A percentile compares a stretch with the other conserved stretches of the same genome.
Evolutionary conservation across 2,329 filamentous ascomycete species (phyloP).

Genomic region (Phyllosticta citriasiana): DNA sequence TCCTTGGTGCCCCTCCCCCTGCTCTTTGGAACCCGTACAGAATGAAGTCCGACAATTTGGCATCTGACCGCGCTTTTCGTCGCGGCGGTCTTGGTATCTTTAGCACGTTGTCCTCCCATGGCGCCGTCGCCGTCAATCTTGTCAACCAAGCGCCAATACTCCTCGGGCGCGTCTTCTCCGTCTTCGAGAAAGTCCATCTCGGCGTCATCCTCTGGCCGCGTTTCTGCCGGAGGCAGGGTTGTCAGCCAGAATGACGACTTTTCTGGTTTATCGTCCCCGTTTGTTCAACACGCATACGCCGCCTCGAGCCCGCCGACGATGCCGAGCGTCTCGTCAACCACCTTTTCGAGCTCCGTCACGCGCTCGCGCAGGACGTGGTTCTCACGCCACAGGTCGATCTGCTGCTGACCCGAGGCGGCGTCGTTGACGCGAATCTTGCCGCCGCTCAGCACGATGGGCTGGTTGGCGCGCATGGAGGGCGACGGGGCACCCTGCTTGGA

Average conservation of each 20-base stretch:
- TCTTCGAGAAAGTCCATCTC: background rate
- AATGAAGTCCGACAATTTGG: background rate
- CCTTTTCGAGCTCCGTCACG: constrained; percentile 43
- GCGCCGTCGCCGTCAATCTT: background rate
- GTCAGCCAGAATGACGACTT: too few relatives aligned
- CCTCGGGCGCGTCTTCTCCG: background rate
- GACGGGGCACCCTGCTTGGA: constrained; percentile 14
- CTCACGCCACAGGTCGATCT: constrained; percentile 45
- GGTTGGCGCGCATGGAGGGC: constrained; percentile 15
- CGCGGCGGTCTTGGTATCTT: background rate
- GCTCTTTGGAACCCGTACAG: background rate
- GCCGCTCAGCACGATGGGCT: background rate
- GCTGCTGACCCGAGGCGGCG: constrained; percentile 25
- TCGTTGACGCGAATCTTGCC: constrained; percentile 34
- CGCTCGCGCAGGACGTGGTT: constrained; percentile 43
- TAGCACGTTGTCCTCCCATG: background rate
- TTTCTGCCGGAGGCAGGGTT: background rate
- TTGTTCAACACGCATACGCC: background rate
- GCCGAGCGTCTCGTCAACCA: constrained; percentile 47
- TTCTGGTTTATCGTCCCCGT: background rate
- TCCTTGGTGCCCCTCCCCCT: background rate
- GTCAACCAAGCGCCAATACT: background rate
- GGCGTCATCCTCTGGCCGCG: background rate
- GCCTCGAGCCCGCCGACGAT: constrained; percentile 31
- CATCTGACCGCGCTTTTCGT: background rate